phyloP scores from a whole-genome alignment of 257 asterid species.

The Solanum etuberosum region DNA sequence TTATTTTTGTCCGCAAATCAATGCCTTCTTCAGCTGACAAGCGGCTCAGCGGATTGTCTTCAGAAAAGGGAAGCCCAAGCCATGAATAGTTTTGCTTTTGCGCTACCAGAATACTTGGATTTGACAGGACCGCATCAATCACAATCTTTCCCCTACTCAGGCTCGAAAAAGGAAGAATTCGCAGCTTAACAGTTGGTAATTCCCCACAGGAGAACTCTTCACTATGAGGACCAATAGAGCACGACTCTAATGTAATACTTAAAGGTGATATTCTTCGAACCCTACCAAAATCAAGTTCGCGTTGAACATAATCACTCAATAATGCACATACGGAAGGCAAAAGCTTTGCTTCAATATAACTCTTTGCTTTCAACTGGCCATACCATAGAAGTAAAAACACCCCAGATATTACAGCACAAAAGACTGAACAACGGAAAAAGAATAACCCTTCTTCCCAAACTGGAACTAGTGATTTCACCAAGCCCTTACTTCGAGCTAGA shows the following conservation, averaged over 20 bases:
- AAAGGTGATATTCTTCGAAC: slow-evolving; percentile 84
- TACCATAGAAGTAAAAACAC: slow-evolving; percentile 75
- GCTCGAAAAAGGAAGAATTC: slow-evolving; percentile 86
- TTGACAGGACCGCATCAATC: slow-evolving; percentile 69
- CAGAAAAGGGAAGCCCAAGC: slow-evolving; percentile 86
- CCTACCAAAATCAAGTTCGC: slow-evolving; percentile 84
- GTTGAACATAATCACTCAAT: slow-evolving; percentile 59
- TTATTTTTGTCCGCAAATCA: slow-evolving; percentile 72
- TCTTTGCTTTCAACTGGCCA: slow-evolving; percentile 70
- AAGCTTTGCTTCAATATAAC: slow-evolving; percentile 59
- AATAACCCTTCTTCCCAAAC: slow-evolving; percentile 87
- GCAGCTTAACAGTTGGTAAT: slow-evolving; percentile 67
- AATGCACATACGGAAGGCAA: slow-evolving; percentile 72
- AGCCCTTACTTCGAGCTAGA: slow-evolving; percentile 42
- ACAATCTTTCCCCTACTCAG: slow-evolving; percentile 86
- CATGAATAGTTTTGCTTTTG: slow-evolving; percentile 81
- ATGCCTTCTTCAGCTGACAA: slow-evolving; percentile 86
- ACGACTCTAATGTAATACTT: slow-evolving; percentile 87
- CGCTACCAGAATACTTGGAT: slow-evolving; percentile 68
- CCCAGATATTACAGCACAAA: slow-evolving; percentile 76
- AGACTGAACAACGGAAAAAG: slow-evolving; percentile 71
- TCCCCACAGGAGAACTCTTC: slow-evolving; percentile 95
- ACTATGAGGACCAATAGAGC: slow-evolving; percentile 79
- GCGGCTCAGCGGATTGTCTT: slow-evolving; percentile 51
- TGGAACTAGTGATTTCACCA: slow-evolving; percentile 56